Evolutionary conservation across 371 early-diverging fungal species (phyloP).

Genomic region (Choanephora cucurbitarum): DNA sequence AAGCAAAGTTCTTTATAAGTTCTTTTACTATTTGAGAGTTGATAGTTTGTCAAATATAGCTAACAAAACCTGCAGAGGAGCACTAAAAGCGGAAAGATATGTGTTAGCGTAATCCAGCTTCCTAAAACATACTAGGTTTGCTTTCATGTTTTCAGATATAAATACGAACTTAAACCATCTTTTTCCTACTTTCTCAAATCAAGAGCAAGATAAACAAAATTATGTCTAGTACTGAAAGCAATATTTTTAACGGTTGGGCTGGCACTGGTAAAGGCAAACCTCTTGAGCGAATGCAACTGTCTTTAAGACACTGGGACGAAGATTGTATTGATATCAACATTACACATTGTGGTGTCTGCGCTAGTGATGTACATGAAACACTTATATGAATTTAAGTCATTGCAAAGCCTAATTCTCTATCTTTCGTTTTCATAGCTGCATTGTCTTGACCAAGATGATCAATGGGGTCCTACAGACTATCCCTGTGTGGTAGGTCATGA

Average conservation of each 20-base stretch:
- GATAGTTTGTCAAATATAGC: too few relatives aligned
- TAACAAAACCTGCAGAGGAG: too few relatives aligned
- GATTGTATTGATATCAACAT: constrained; percentile 52
- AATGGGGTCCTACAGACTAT: constrained; percentile 54
- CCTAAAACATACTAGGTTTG: too few relatives aligned
- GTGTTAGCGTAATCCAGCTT: too few relatives aligned
- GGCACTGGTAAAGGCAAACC: constrained; percentile 9
- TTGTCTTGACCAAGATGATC: constrained; percentile 55
- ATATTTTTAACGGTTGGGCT: constrained; percentile 6
- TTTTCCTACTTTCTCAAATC: too few relatives aligned
- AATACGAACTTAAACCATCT: too few relatives aligned
- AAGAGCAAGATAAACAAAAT: neutral
- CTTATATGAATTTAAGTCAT: neutral
- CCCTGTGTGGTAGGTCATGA: constrained; percentile 64
- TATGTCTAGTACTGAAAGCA: neutral
- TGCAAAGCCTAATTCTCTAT: neutral
- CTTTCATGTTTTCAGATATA: too few relatives aligned
- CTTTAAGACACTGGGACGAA: constrained; percentile 38
- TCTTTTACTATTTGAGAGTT: too few relatives aligned
- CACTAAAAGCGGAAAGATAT: too few relatives aligned
- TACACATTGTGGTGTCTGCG: constrained; percentile 54
- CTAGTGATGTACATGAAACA: constrained; percentile 40
- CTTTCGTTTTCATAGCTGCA: constrained; percentile 31
- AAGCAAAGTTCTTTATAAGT: too few relatives aligned
- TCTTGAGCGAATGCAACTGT: constrained; percentile 13